phyloP scores from a whole-genome alignment of 345 rosid species.

The Nasturtium officinale region DNA sequence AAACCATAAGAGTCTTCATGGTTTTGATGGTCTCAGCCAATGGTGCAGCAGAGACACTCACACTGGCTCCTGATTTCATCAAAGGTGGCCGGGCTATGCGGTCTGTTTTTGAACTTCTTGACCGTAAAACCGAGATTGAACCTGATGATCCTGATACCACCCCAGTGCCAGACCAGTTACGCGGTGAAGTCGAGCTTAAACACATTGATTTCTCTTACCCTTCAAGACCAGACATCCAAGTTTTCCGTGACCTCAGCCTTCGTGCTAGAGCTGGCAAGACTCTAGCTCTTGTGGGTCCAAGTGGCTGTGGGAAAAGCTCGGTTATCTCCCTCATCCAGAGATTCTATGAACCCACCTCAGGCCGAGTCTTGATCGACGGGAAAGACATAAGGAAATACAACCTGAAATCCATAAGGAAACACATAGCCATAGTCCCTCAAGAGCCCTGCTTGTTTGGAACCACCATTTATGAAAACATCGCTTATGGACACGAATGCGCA shows the following conservation, averaged over 20 bases:
- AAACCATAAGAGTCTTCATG: constrained; percentile 95
- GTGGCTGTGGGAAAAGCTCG: constrained; percentile 98
- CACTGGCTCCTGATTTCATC: constrained; percentile 96
- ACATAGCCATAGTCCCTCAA: constrained; percentile 92
- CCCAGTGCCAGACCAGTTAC: constrained; percentile 73
- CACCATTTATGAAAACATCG: constrained; percentile 86
- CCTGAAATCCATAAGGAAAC: constrained; percentile 83
- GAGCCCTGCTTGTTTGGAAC: constrained; percentile 91
- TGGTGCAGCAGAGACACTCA: constrained; percentile 96
- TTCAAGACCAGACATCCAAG: constrained; percentile 76
- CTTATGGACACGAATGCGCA: constrained; percentile 83
- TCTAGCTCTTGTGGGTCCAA: constrained; percentile 96
- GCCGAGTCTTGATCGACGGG: constrained; percentile 84
- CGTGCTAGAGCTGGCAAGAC: constrained; percentile 91
- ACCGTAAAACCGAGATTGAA: constrained; percentile 96
- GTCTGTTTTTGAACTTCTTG: constrained; percentile 91
- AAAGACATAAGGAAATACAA: constrained; percentile 94
- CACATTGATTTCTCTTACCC: constrained; percentile 97
- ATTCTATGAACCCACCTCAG: constrained; percentile 91
- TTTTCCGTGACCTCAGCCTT: constrained; percentile 82
- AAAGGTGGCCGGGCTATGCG: constrained; percentile 96
- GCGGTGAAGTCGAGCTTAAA: constrained; percentile 93
- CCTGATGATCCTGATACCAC: constrained; percentile 90
- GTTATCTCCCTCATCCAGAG: constrained; percentile 79
- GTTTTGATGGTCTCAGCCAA: constrained; percentile 99